These are phyloP conservation scores for Porcisia hertigi DNA, from an alignment of 208 protist species.

Conservation along the genomic window DNA sequence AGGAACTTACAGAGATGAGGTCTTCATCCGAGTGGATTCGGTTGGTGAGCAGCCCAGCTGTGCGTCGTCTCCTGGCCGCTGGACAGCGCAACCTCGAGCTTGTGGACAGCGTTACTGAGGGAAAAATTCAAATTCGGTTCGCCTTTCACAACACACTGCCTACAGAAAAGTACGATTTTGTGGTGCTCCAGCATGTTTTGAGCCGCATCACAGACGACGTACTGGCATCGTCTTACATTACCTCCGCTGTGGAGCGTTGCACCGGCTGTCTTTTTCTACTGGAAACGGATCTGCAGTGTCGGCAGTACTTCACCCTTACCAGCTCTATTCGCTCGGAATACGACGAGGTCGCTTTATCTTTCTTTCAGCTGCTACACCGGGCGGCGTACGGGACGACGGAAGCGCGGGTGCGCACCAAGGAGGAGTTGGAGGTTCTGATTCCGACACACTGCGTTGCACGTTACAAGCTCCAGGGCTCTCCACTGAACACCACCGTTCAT, in stretches of 20 bases:
- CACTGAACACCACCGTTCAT: conserved; percentile 73
- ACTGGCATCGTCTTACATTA: conserved; percentile 30
- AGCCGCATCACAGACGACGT: conserved; percentile 34
- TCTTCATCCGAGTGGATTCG: conserved; percentile 32
- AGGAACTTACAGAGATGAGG: neutral
- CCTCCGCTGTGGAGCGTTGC: conserved; percentile 7
- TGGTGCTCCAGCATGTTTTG: conserved; percentile 78
- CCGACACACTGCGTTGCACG: conserved; percentile 33
- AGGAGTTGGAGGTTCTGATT: conserved; percentile 39
- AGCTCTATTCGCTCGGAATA: conserved; percentile 40
- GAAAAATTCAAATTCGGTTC: conserved; percentile 18
- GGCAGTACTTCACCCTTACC: conserved; percentile 62
- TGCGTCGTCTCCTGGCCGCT: conserved; percentile 19
- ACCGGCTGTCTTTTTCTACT: conserved; percentile 52
- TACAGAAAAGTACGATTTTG: conserved; percentile 54
- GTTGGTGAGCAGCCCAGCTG: conserved; percentile 38
- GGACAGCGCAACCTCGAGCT: conserved; percentile 20
- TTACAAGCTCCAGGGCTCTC: conserved; percentile 74
- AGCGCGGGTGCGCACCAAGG: conserved; percentile 48
- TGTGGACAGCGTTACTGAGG: conserved; percentile 1
- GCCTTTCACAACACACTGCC: conserved; percentile 26
- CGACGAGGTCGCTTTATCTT: conserved; percentile 41
- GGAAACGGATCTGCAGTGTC: conserved; percentile 71
- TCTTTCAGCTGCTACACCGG: conserved; percentile 49
- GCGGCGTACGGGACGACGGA: conserved; percentile 36